Evolutionary conservation across 2,329 filamentous ascomycete species (phyloP), one percentile per base, ranked within the genome.

Genomic region (Colletotrichum musicola): DNA sequence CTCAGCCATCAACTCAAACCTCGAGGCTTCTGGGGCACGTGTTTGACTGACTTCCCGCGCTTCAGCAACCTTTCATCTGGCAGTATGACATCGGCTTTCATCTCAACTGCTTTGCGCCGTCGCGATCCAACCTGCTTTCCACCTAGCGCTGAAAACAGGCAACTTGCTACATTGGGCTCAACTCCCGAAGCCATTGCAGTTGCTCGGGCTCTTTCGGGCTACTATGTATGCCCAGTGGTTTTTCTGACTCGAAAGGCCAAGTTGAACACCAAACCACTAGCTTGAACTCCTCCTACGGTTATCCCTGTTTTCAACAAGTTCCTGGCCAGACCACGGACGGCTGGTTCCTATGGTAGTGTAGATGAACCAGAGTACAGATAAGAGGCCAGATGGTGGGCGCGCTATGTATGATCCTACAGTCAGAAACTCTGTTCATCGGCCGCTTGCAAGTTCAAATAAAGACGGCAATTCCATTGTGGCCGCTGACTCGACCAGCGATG

Each of bases 231-330:
- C 18, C n/a, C 40, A 35, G 18, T 57, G 6, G 35, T 16, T 56
- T 50, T 56, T 42, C 66, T 66, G 66, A 65, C 42, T 68, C 66
- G 18, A 42, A 49, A 49, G 42, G 38, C 18, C 62, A 47, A 40
- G 18, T 56, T 49, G 18, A 47, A 69, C 44, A 46, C 62, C 65
- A 69, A 66, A 69, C 66, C 55, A 54, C 62, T 69, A 69, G 55
- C 18, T 20, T 25, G 22, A 61, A n/a, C 44, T 44, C 2, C 7
- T n/a, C 9, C 22, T 55, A 20, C 30, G 66, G 62, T 20, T 51
- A 22, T 51, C 62, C 62, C 50, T 66, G 62, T 40, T 18, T 46
- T 25, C 22, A 46, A 40, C 35, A 40, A 42, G 46, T 25, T 46
- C 47, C 38, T 7, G 30, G 30, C 30, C 30, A 35, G 30, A 35